Conservation (phyloP, 2,329 filamentous ascomycete genomes). For the Alternaria consortialis region DNA sequence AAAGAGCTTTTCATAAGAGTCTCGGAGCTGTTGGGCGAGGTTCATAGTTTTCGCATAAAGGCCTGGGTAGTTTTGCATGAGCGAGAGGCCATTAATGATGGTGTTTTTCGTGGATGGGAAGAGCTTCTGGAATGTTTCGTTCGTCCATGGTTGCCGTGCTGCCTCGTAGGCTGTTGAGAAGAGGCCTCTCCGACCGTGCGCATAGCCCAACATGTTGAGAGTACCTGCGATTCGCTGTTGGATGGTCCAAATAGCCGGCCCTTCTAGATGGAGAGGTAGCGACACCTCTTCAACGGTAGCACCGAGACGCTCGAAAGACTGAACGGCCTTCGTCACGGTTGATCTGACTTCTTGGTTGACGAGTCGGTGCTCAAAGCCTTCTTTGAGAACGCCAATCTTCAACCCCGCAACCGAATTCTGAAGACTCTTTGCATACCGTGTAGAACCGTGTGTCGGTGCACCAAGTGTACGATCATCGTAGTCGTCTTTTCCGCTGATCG, state of each 20-base stretch:
- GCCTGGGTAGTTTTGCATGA: slow-evolving; percentile 49
- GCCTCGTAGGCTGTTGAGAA: slow-evolving; percentile 49
- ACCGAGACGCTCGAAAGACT: slow-evolving; percentile 55
- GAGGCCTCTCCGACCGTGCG: slow-evolving; percentile 32
- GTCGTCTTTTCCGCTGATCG: slow-evolving; percentile 42
- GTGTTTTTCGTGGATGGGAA: slow-evolving; percentile 61
- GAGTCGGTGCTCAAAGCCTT: slow-evolving; percentile 36
- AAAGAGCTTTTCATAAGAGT: slow-evolving; percentile 51
- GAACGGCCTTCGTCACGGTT: slow-evolving; percentile 53
- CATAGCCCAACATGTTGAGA: slow-evolving; percentile 48
- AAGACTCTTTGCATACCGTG: slow-evolving; percentile 27
- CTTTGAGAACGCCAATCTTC: slow-evolving; percentile 39
- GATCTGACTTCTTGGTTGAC: slow-evolving; percentile 53
- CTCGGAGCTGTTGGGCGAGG: slow-evolving; percentile 50
- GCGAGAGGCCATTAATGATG: slow-evolving; percentile 54
- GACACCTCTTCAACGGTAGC: slow-evolving; percentile 54
- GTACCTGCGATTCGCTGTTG: slow-evolving; percentile 56
- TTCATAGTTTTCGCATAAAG: slow-evolving; percentile 56
- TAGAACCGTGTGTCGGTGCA: slow-evolving; percentile 35
- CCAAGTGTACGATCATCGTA: slow-evolving; percentile 44
- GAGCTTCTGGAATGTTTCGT: slow-evolving; percentile 59
- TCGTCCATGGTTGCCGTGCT: slow-evolving; percentile 59
- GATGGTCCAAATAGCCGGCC: slow-evolving; percentile 50
- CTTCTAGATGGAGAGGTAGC: slow-evolving; percentile 47
- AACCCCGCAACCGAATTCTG: slow-evolving; percentile 27